Percentiles rank a stretch among this genome's conserved stretches.
Evolutionary conservation across 495 filamentous ascomycete species (phyloP).

Genomic region (Diplogelasinospora grovesii): DNA sequence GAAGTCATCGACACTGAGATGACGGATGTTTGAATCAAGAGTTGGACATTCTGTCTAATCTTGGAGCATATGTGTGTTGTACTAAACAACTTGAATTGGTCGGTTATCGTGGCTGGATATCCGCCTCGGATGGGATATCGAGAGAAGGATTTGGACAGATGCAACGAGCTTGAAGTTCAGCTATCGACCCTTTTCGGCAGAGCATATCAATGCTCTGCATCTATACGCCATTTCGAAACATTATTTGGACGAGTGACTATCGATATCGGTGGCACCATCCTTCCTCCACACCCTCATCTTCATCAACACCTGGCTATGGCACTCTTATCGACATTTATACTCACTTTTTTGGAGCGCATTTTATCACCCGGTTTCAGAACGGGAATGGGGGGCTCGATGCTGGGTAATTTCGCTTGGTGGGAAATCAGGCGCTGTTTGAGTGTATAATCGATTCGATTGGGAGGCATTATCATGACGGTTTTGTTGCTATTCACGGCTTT

Average conservation of each 20-base stretch:
- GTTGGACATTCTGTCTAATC: conserved; percentile 6
- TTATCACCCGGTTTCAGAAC: no score
- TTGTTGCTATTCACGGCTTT: no score
- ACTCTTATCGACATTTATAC: no score
- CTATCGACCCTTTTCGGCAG: neutral
- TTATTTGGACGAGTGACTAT: conserved; percentile 2
- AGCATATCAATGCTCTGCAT: conserved; percentile 14
- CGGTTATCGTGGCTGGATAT: conserved; percentile 26
- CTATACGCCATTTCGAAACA: conserved; percentile 8
- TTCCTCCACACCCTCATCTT: no score
- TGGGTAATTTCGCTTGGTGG: no score
- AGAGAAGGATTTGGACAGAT: conserved; percentile 26
- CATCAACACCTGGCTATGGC: conserved; percentile 1
- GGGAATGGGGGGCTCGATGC: no score
- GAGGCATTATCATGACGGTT: no score
- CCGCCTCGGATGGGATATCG: conserved; percentile 24
- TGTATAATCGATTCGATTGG: no score
- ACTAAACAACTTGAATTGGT: conserved; percentile 19
- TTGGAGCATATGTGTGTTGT: conserved; percentile 24
- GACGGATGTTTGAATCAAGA: conserved; percentile 35
- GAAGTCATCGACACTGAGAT: conserved; percentile 39
- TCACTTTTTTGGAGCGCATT: no score
- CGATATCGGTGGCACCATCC: neutral
- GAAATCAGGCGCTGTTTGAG: no score
- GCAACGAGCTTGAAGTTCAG: no score